A percentile compares a stretch with the other conserved stretches of the same genome.
Evolutionary conservation across 257 asterid genomes (phyloP).

Genomic region (Przewalskia tangutica): DNA sequence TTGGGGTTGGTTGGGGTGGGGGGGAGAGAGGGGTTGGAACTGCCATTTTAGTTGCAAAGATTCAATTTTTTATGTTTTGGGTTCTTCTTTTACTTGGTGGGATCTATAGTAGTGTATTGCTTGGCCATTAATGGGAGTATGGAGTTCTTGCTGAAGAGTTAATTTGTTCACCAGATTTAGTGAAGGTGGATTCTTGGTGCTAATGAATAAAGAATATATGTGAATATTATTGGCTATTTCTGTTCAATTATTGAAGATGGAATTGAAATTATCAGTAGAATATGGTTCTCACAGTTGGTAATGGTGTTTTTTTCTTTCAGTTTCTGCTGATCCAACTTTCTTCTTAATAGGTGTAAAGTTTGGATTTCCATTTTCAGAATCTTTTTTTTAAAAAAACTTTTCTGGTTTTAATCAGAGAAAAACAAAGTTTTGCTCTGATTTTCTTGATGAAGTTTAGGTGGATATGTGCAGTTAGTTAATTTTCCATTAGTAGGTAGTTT

Average conservation of each 20-base stretch:
- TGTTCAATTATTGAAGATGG: background rate
- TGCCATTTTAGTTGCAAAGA: too few species aligned
- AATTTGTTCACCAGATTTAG: background rate
- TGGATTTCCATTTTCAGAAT: background rate
- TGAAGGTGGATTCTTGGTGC: conserved; percentile 8
- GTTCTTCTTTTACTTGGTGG: background rate
- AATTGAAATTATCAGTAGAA: background rate
- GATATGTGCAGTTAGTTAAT: background rate
- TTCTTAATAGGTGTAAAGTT: background rate
- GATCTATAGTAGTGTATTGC: background rate
- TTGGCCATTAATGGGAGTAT: background rate
- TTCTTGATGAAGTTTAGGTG: background rate
- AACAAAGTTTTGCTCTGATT: background rate
- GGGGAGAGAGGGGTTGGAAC: too few species aligned
- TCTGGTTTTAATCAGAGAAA: background rate
- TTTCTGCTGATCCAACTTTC: background rate
- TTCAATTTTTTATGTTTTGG: background rate
- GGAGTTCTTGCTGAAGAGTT: background rate
- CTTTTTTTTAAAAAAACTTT: too few species aligned
- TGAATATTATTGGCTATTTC: background rate
- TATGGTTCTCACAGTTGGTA: background rate
- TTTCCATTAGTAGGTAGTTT: background rate
- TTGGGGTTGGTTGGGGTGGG: too few species aligned
- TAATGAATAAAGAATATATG: conserved; percentile 6
- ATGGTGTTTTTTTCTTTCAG: background rate